Base-by-base conservation (phyloP, 2,329 filamentous ascomycete genomes). In the Colletotrichum tamarilloi region DNA sequence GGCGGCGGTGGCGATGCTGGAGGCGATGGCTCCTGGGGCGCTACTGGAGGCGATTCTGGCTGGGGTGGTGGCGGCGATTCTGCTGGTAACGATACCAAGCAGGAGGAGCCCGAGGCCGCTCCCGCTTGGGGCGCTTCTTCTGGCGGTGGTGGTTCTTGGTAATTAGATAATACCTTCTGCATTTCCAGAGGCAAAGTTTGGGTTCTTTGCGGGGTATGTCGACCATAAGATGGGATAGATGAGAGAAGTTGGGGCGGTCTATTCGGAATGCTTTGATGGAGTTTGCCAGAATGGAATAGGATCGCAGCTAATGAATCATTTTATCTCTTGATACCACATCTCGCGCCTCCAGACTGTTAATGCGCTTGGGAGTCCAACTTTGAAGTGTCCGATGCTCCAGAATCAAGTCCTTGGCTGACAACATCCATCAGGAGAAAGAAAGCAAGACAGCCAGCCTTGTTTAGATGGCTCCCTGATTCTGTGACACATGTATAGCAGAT, bases 21-120 rank as follows among this genome's bases (percentile, higher is more conserved):
- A 14, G 78, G 76, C 30, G 77, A 77, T 38, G 60, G 53, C 26
- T 55, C 12, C 7, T 75, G 74, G 74, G 68, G 74, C 11, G 76
- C 73, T 22, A 74, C 68, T 30, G 76, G 26, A 57, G 75, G 70
- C 32, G 75, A 72, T 30, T 19, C 42, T 49, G 42, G 42, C 38
- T 74, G 24, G n/a, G 75, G 72, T 9, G 75, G 60, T 7, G 42
- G 42, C 42, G 42, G 53, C 11, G 72, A 64, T 26, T 73, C 70
- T 57, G 62, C 22, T n/a, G 58, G 42, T 24, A 57, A 64, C 16
- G 59, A 74, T 26, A 62, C 11, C 26, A 55, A 63, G 26, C 32
- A 49, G 52, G 32, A 64, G 7, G 67, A 70, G 26, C 28, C 67
- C 35, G 58, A 57, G 16, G 72, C 24, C 32, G 63, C 56, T 65